Conservation (phyloP, 208 protist species). For the Angomonas deanei region DNA sequence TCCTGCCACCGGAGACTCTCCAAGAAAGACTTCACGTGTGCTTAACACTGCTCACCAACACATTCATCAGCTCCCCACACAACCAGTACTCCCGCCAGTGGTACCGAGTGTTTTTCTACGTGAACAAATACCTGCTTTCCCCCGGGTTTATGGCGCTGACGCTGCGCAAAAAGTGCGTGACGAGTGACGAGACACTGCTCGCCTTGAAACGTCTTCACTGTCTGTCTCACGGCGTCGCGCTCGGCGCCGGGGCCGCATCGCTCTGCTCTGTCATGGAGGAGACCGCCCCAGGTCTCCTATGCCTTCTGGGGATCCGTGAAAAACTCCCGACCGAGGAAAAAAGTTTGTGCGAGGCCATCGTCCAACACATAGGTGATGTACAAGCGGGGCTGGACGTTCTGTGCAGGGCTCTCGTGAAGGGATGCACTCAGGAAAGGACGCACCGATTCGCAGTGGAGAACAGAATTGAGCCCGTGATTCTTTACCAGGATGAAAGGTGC, state of each 20-base stretch:
- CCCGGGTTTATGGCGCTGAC: constrained; percentile 62
- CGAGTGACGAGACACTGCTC: constrained; percentile 10
- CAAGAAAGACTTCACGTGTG: constrained; percentile 69
- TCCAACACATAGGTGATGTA: background rate
- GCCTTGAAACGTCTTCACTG: constrained; percentile 36
- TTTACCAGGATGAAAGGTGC: constrained; percentile 1
- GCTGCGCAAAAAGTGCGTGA: constrained; percentile 20
- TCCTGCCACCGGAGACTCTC: constrained; percentile 58
- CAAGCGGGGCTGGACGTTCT: background rate
- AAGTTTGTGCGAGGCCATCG: background rate
- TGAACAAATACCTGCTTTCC: constrained; percentile 63
- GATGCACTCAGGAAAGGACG: background rate
- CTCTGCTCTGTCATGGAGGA: constrained; percentile 38
- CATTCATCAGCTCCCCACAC: constrained; percentile 18
- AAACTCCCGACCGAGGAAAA: background rate
- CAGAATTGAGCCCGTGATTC: background rate
- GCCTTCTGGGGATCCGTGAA: constrained; percentile 20
- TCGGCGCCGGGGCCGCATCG: constrained; percentile 28
- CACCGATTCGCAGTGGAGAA: constrained; percentile 6
- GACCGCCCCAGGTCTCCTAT: constrained; percentile 40
- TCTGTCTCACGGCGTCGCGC: constrained; percentile 33
- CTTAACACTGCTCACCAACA: constrained; percentile 42
- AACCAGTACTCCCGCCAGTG: background rate
- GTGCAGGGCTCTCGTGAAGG: constrained; percentile 1
- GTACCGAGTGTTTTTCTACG: constrained; percentile 48